Conservation (phyloP, 2,329 filamentous ascomycete species). For the Rhynchosporium graminicola region DNA sequence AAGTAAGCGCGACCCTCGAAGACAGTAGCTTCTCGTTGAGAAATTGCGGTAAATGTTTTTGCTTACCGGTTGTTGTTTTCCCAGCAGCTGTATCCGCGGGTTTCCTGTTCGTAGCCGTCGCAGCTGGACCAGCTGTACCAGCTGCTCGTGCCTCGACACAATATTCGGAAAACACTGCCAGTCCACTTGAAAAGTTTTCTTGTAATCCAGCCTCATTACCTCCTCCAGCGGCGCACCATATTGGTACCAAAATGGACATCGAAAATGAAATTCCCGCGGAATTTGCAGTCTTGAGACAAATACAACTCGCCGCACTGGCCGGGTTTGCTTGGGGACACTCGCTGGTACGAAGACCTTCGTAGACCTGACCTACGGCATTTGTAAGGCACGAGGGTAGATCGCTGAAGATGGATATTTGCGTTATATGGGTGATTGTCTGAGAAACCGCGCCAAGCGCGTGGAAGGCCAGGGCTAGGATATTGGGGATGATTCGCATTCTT, state of each 20-base stretch:
- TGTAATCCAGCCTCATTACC: neutral
- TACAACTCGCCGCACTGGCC: constrained; percentile 5
- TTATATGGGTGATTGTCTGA: constrained; percentile 15
- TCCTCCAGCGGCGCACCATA: constrained; percentile 1
- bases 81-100: neutral
- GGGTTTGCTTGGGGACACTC: constrained; percentile 14
- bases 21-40: neutral
- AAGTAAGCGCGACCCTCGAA: neutral
- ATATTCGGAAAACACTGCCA: constrained; percentile 13
- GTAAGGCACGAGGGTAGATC: constrained; percentile 9
- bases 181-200: constrained; percentile 9
- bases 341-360: neutral
- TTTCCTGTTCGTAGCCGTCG: neutral
- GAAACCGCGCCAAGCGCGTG: neutral
- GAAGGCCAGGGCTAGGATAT: neutral
- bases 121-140: neutral
- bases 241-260: constrained; percentile 1
- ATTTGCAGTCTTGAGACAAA: constrained; percentile 7
- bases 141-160: neutral
- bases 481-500: neutral
- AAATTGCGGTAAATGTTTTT: neutral
- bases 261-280: neutral
- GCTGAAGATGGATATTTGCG: constrained; percentile 12
- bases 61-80: constrained; percentile 1
- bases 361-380: constrained; percentile 4